phyloP scores from a whole-genome alignment of 2,329 filamentous ascomycete species.

The Tricladium varicosporioides region DNA sequence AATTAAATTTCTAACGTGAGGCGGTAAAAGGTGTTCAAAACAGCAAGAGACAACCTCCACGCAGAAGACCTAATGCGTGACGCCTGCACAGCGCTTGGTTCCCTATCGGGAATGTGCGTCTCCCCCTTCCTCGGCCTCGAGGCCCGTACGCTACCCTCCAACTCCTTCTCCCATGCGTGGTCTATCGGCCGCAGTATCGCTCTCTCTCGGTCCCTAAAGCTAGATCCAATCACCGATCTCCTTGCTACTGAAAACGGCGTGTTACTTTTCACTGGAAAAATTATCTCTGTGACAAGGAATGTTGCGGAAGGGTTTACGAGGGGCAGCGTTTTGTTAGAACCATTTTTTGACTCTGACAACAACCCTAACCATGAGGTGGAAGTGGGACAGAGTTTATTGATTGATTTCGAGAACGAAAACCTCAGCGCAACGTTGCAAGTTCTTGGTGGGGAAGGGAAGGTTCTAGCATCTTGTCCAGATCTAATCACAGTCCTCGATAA shows the following conservation, averaged over 20 bases:
- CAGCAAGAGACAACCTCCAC: conserved; percentile 22
- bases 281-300: conserved; percentile 28
- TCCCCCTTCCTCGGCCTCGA: conserved; percentile 28
- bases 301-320: conserved; percentile 31
- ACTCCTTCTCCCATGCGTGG: conserved; percentile 38
- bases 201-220: conserved; percentile 31
- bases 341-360: conserved; percentile 10
- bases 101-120: conserved; percentile 28
- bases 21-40: conserved; percentile 19
- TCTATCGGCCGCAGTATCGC: conserved; percentile 59
- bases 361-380: background rate
- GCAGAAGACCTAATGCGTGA: conserved; percentile 30
- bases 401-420: conserved; percentile 35
- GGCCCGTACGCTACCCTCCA: conserved; percentile 29
- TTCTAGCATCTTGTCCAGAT: conserved; percentile 31
- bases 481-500: conserved; percentile 40
- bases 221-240: conserved; percentile 26
- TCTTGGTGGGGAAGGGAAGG: conserved; percentile 18
- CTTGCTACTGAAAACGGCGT: conserved; percentile 28
- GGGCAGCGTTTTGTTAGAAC: conserved; percentile 27
- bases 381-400: conserved; percentile 14
- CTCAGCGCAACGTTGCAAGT: conserved; percentile 24
- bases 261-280: conserved; percentile 31
- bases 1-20: background rate
- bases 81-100: conserved; percentile 28